Base-by-base conservation (phyloP, 345 rosid species). In the Salix purpurea region DNA sequence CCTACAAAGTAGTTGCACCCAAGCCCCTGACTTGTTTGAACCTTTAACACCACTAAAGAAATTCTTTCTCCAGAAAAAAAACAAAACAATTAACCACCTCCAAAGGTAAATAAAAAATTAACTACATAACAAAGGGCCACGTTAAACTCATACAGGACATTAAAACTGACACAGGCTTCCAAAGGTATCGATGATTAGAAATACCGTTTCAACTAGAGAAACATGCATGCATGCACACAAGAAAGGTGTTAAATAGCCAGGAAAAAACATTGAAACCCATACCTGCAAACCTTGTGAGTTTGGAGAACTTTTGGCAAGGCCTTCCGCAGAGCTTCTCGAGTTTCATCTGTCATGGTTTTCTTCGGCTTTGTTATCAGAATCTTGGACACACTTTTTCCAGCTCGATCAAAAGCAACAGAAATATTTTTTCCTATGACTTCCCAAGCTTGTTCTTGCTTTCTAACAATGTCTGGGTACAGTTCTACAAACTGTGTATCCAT, bases 281-380 rank as follows among this genome's bases (percentile, higher is more conserved):
- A 94, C 97, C 97, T 89, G 96, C 99, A 95, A 83, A 91, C 97
- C 78, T 93, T 95, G 80, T 89, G 90, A 80, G 76, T 85, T 74
- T 88, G 94, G 74, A 95, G 84, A 70, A 91, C 89, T 79, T 88
- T 89, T 77, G 84, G 92, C 81, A 95, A 73, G 44, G 88, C 90
- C 91, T 93, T 91, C 61, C 79, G 79, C 74, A 95, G 77, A 74
- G 90, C 93, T 80, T 86, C 89, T 74, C 78, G 88, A 70, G 85
- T 88, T 87, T 91, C 98, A 61, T 73, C 80, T 30, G 95, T 77
- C 85, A 93, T 86, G 58, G 82, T 77, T 78, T 74, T 80, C 81
- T 72, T 84, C 40, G 90, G 76, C 67, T 75, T 87, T 67, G 77
- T 32, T 2, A 72, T 70, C 75, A 66, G 79, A 70, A 36, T 86